These are phyloP conservation scores for Pythium periplocum DNA, from an alignment of 352 stramenopile genomes.

Conservation along the genomic window DNA sequence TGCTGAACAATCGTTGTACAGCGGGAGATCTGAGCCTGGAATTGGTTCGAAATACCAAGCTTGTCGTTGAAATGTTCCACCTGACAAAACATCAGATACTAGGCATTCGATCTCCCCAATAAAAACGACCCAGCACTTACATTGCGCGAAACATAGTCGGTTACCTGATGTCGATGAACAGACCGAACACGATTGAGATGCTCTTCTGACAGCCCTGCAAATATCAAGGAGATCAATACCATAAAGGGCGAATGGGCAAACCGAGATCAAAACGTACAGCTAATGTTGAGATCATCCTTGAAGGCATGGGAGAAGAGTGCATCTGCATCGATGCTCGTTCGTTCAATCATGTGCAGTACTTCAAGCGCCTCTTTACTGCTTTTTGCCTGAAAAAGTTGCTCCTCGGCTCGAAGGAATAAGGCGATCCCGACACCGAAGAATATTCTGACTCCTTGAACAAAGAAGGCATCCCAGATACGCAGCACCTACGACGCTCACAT, in stretches of 20 bases:
- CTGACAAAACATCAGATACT: conserved; percentile 6
- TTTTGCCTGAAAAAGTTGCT: conserved; percentile 64
- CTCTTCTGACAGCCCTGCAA: conserved; percentile 55
- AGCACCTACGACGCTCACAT: conserved; percentile 29
- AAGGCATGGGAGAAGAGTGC: conserved; percentile 67
- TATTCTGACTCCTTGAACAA: conserved; percentile 59
- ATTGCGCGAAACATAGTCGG: conserved; percentile 49
- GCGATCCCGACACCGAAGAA: conserved; percentile 69
- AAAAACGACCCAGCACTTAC: conserved; percentile 8
- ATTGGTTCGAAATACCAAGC: conserved; percentile 41
- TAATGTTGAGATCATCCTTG: conserved; percentile 76
- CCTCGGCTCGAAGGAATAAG: conserved; percentile 58
- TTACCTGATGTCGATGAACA: conserved; percentile 43
- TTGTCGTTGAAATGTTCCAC: conserved; percentile 52
- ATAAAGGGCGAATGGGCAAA: background rate
- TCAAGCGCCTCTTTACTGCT: conserved; percentile 41
- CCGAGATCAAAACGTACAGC: conserved; percentile 31
- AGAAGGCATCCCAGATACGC: conserved; percentile 76
- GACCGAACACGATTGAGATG: conserved; percentile 54
- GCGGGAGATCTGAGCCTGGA: conserved; percentile 41
- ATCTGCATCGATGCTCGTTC: conserved; percentile 65
- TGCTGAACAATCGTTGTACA: conserved; percentile 31
- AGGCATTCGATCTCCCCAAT: background rate
- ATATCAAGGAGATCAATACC: background rate
- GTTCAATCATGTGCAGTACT: conserved; percentile 44